Base-by-base conservation (phyloP, 345 rosid genomes). In the Melastoma malabathricum region DNA sequence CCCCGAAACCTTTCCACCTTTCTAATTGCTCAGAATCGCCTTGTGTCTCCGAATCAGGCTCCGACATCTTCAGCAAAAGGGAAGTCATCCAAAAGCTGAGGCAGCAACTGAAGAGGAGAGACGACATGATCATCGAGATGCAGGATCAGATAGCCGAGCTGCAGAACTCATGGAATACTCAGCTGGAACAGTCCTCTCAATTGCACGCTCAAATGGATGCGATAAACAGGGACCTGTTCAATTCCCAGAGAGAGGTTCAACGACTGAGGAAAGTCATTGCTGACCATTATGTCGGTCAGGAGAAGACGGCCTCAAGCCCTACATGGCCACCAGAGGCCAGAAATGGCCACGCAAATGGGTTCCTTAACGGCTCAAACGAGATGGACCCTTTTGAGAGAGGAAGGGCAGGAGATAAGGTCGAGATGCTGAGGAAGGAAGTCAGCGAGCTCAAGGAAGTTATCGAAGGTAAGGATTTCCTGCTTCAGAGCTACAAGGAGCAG, bases 21-120 rank as follows among this genome's bases (percentile, higher is more conserved):
- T 84, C 93, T 5, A 79, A 81, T 55, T 82, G 98, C 68, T 87
- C 95, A 14, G 96, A 87, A 54, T 92, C 97, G 18, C 93, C 98
- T 0, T 74, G 97, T 55, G 98, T 84, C 60, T 92, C 96, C 44
- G 98, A 87, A 65, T 82, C 95, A 7, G 96, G 98, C n/a, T 92
- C 98, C 44, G 96, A 92, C 64, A 80, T 87, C 48, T 84, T 82
- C 69, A 84, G 81, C 78, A 92, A 84, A 55, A 72, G 89, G 51
- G 98, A 92, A 73, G 96, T 92, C 52, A 80, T 92, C 62, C 85
- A 84, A 64, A 92, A 92, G 69, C 72, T 92, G 44, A 73, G 98
- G 68, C 98, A 87, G 53, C 96, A 92, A 57, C 53, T 92, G 61
- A 84, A 87, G 82, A 84, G 95, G 71, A 77, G 96, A 51, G 98